These are phyloP conservation scores for Fusarium burgessii DNA, from an alignment of 2,329 filamentous ascomycete genomes.

Conservation along the genomic window DNA sequence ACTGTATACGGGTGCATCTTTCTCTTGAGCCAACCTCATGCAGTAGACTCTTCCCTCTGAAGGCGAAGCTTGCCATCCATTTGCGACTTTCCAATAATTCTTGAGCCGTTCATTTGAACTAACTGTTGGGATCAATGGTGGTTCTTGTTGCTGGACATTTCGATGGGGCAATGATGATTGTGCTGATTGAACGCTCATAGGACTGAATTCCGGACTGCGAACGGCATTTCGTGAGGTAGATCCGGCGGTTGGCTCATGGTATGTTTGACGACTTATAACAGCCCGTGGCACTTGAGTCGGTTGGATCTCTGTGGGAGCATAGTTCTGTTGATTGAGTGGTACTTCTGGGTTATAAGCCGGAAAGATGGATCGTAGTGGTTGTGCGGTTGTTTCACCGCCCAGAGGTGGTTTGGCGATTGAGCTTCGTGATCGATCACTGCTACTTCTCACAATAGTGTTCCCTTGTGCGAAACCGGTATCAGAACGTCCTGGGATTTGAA, in stretches of 20 bases:
- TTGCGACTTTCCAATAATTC: conserved; percentile 75
- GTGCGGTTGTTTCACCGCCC: conserved; percentile 50
- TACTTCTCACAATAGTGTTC: conserved; percentile 61
- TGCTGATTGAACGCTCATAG: conserved; percentile 35
- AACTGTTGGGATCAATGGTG: conserved; percentile 61
- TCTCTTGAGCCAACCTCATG: conserved; percentile 66
- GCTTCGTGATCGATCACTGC: conserved; percentile 63
- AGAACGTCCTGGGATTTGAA: conserved; percentile 59
- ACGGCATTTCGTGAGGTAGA: conserved; percentile 23
- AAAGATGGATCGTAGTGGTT: conserved; percentile 76
- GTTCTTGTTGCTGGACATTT: conserved; percentile 51
- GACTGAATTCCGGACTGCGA: conserved; percentile 42
- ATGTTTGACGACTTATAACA: conserved; percentile 74
- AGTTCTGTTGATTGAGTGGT: conserved; percentile 74
- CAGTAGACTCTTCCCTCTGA: conserved; percentile 71
- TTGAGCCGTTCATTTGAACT: conserved; percentile 72
- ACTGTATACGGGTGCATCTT: conserved; percentile 74
- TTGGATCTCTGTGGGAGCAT: conserved; percentile 75
- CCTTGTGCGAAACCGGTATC: conserved; percentile 55
- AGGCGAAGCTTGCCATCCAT: conserved; percentile 74
- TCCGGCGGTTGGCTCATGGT: conserved; percentile 51
- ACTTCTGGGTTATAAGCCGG: conserved; percentile 78
- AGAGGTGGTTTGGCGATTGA: conserved; percentile 69
- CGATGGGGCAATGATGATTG: conserved; percentile 46
- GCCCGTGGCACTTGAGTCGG: conserved; percentile 73